Percentiles rank a stretch among this genome's conserved stretches.
Conservation (phyloP, 2,329 filamentous ascomycete species). For the Trichoderma afroharzianum region DNA sequence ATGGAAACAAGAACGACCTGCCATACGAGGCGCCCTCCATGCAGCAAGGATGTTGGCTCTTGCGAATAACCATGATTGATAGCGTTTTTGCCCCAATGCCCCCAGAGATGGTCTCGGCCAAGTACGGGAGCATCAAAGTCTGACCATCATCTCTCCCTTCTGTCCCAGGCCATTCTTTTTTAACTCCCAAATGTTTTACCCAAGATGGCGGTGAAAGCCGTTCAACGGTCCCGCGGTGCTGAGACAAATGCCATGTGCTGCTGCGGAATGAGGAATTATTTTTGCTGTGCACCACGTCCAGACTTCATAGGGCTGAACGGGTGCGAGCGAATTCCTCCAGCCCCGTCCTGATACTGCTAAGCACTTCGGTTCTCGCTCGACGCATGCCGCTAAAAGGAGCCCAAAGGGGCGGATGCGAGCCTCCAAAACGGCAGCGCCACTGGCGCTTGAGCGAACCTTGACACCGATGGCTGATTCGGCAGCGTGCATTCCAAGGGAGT, state of each 20-base stretch:
- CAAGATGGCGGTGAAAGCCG: background rate
- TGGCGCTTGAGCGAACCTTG: conserved; percentile 12
- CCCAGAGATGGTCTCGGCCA: background rate
- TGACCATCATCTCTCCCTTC: background rate
- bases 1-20: background rate
- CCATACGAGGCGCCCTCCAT: background rate
- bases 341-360: background rate
- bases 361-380: background rate
- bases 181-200: background rate
- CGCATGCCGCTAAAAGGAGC: background rate
- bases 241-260: background rate
- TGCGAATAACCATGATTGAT: conserved; percentile 4
- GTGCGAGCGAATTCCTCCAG: background rate
- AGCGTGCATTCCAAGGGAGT: background rate
- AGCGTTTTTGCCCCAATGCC: background rate
- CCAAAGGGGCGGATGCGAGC: background rate
- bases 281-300: background rate
- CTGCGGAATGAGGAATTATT: background rate
- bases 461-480: background rate
- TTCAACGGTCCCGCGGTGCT: background rate
- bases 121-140: background rate
- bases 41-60: background rate
- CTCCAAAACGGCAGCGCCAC: conserved; percentile 9
- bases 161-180: background rate
- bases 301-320: conserved; percentile 16